phyloP scores from a whole-genome alignment of 1,284 basidiomycete genomes.

The Moesziomyces parantarcticus region DNA sequence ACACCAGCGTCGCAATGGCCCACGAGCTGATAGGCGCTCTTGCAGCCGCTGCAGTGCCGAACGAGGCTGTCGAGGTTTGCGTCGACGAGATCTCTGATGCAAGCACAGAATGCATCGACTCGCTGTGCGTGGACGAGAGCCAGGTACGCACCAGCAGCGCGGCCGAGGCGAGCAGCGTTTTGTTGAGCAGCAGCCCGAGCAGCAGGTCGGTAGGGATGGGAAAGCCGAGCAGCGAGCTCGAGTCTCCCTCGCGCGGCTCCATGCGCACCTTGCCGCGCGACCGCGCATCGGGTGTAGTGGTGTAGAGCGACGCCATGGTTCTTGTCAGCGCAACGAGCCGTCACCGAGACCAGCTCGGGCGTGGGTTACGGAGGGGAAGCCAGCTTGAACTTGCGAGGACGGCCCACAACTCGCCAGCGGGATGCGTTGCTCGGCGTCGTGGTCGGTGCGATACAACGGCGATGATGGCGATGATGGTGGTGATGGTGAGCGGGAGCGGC shows the following conservation, averaged over 20 bases:
- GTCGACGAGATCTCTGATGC: neutral
- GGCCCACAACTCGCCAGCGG: no score
- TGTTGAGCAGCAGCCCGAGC: conserved; percentile 63
- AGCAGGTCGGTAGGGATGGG: conserved; percentile 64
- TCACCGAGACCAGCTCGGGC: conserved; percentile 20
- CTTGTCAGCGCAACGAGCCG: neutral
- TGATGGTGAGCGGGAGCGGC: no score
- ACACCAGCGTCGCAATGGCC: conserved; percentile 57
- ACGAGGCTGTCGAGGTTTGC: neutral
- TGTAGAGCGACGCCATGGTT: conserved; percentile 32
- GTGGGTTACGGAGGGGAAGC: neutral
- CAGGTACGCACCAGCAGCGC: conserved; percentile 63
- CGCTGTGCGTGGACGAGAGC: conserved; percentile 56
- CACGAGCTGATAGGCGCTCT: conserved; percentile 40
- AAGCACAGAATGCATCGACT: conserved; percentile 31
- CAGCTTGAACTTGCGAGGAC: no score
- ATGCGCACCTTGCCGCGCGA: conserved; percentile 42
- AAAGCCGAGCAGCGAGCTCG: conserved; percentile 31
- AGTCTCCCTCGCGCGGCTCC: conserved; percentile 4
- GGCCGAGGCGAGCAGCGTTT: conserved; percentile 63
- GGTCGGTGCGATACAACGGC: no score
- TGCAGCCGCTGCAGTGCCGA: neutral
- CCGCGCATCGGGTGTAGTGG: conserved; percentile 26
- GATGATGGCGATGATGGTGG: no score
- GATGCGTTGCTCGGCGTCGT: no score